Evolutionary conservation across 345 rosid genomes (phyloP).

Genomic region (Syzygium jambos): DNA sequence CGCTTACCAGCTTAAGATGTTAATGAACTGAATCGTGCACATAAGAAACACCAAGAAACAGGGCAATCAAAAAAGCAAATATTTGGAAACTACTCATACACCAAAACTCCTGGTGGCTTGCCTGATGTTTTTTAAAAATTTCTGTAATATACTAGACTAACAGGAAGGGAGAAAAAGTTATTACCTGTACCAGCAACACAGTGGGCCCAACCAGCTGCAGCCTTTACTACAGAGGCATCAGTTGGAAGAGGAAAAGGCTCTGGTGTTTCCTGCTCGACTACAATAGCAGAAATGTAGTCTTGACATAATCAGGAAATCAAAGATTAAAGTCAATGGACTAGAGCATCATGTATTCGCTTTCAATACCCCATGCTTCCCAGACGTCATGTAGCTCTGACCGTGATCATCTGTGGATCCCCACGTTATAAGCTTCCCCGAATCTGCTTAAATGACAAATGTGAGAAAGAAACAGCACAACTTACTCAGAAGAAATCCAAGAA

Average conservation of each 20-base stretch:
- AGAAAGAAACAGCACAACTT: neutral
- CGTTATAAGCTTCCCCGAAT: slow-evolving; percentile 88
- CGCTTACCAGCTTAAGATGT: neutral
- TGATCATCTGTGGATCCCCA: slow-evolving; percentile 99
- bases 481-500: neutral
- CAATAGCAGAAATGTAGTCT: neutral
- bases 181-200: slow-evolving; percentile 89
- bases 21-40: neutral
- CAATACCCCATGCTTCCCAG: slow-evolving; percentile 95
- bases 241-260: slow-evolving; percentile 92
- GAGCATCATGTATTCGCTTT: neutral
- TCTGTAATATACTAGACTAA: neutral
- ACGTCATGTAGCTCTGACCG: slow-evolving; percentile 94
- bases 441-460: slow-evolving; percentile 24
- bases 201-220: slow-evolving; percentile 98
- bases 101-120: neutral
- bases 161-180: neutral
- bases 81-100: neutral
- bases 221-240: slow-evolving; percentile 52
- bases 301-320: neutral
- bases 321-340: neutral
- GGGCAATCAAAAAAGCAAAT: neutral
- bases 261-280: slow-evolving; percentile 60
- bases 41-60: neutral
- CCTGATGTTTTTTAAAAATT: neutral